Conservation (phyloP, 139 green algal genomes). For the Chlamydomonas incerta region DNA sequence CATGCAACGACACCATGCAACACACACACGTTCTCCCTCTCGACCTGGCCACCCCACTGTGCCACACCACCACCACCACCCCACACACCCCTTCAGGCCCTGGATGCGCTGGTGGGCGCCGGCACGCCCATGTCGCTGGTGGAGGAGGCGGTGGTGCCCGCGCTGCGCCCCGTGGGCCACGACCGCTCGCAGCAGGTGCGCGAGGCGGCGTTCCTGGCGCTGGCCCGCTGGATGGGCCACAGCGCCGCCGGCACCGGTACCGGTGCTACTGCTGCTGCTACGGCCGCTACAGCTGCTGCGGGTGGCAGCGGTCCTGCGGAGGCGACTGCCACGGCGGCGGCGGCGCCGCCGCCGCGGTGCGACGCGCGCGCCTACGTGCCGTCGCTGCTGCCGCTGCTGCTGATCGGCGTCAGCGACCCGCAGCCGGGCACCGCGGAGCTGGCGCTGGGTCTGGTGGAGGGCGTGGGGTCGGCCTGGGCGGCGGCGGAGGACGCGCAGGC, state of each 20-base stretch:
- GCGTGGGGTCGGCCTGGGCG: constrained; percentile 42
- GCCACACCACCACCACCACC: too few species aligned
- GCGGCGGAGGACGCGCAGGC: background rate
- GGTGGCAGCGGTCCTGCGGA: too few species aligned
- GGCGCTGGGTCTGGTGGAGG: constrained; percentile 47
- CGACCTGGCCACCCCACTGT: too few species aligned
- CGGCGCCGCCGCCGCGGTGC: background rate
- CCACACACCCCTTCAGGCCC: constrained; percentile 41
- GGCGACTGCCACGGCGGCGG: too few species aligned
- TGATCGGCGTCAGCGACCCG: constrained; percentile 76
- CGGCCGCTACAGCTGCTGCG: background rate
- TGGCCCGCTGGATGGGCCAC: constrained; percentile 70
- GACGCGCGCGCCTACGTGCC: constrained; percentile 33
- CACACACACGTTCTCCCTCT: too few species aligned
- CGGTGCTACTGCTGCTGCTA: too few species aligned
- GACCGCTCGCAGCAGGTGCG: constrained; percentile 67
- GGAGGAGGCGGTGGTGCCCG: constrained; percentile 49
- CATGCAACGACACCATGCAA: too few species aligned
- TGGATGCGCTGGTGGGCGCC: constrained; percentile 63
- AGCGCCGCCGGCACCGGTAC: background rate
- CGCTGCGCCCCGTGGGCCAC: constrained; percentile 57
- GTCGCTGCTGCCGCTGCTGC: constrained; percentile 72
- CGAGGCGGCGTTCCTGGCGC: constrained; percentile 58
- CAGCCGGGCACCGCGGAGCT: constrained; percentile 28
- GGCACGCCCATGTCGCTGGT: constrained; percentile 45